Conservation (phyloP, 1,139 yeast genomes). For the Geotrichum cucujoidarum region DNA sequence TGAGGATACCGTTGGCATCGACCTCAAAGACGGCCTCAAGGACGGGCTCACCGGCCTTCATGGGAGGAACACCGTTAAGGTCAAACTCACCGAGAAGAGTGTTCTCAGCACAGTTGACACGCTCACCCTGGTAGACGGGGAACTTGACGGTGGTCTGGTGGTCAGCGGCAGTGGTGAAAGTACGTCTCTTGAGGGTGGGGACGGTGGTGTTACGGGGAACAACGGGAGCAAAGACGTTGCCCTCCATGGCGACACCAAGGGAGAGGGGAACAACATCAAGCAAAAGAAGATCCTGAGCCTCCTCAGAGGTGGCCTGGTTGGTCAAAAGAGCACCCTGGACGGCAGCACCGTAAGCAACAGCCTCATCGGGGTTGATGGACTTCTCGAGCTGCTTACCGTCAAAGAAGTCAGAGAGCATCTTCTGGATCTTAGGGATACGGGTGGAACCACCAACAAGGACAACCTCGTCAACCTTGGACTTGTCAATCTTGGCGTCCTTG, state of each 20-base stretch:
- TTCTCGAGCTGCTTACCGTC: conserved; percentile 88
- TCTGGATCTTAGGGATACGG: conserved; percentile 91
- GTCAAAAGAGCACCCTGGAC: conserved; percentile 99
- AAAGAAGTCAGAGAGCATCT: conserved; percentile 78
- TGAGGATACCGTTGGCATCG: conserved; percentile 99
- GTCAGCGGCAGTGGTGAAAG: conserved; percentile 99
- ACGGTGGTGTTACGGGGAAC: conserved; percentile 99
- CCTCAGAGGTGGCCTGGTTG: conserved; percentile 95
- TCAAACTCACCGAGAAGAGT: conserved; percentile 99
- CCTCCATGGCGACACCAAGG: conserved; percentile 99
- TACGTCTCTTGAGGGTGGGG: conserved; percentile 99
- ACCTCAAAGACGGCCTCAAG: conserved; percentile 99
- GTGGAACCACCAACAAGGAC: conserved; percentile 91
- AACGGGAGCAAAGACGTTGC: conserved; percentile 97
- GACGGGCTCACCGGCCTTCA: conserved; percentile 99
- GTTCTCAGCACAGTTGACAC: conserved; percentile 99
- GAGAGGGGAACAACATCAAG: conserved; percentile 98
- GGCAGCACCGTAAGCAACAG: conserved; percentile 98
- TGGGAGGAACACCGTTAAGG: conserved; percentile 97
- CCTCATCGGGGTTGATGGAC: conserved; percentile 86
- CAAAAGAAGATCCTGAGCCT: conserved; percentile 93
- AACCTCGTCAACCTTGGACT: conserved; percentile 76
- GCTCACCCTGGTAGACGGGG: conserved; percentile 99
- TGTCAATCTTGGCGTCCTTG: conserved; percentile 74
- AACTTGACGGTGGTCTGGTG: conserved; percentile 98